These are phyloP conservation scores for Aspergillus fumigatiaffinis DNA, from an alignment of 2,329 filamentous ascomycete genomes.

Conservation along the genomic window DNA sequence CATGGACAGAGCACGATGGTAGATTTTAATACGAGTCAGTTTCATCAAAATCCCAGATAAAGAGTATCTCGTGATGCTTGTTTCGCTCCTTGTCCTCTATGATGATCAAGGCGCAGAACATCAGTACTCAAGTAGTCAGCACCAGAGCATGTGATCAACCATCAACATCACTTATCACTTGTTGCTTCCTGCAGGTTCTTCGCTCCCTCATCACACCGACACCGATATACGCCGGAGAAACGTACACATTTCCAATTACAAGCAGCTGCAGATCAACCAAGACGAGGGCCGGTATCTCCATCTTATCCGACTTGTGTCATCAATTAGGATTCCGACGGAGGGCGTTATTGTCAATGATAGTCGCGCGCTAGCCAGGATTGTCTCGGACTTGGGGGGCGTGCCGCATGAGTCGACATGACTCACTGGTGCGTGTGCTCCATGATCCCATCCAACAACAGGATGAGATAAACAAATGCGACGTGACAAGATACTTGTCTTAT, in stretches of 20 bases:
- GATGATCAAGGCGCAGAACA: background rate
- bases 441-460: background rate
- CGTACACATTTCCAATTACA: background rate
- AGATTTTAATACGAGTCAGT: background rate
- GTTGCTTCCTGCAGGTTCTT: slow-evolving; percentile 3
- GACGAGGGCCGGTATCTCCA: too few species aligned
- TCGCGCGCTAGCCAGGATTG: background rate
- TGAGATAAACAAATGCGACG: background rate
- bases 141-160: background rate
- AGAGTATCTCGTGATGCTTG: background rate
- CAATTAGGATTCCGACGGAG: background rate
- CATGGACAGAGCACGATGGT: background rate
- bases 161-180: background rate
- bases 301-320: background rate
- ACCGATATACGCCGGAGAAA: background rate
- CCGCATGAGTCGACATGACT: background rate
- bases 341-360: background rate
- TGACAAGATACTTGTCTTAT: background rate
- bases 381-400: background rate
- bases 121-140: background rate
- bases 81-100: background rate
- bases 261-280: background rate
- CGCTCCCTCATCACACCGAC: slow-evolving; percentile 4
- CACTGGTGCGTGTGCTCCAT: background rate
- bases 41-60: background rate